phyloP scores from a whole-genome alignment of 306 rosid species.

The Trifolium subterraneum region DNA sequence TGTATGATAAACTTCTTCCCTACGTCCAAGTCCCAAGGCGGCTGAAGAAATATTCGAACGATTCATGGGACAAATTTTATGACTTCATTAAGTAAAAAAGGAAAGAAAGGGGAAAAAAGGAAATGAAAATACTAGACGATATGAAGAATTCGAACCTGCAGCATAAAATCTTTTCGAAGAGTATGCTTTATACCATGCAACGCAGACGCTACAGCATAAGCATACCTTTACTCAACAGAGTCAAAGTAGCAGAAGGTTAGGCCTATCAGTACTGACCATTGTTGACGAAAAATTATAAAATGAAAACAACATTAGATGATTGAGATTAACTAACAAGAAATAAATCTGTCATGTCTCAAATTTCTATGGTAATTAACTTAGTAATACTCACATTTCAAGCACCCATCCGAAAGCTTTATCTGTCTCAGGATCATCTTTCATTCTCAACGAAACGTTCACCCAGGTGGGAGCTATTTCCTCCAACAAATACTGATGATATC shows the following conservation, averaged over 20 bases:
- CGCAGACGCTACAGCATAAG: slow-evolving; percentile 93
- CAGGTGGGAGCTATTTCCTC: slow-evolving; percentile 99
- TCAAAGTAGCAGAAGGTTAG: slow-evolving; percentile 41
- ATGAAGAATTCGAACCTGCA: slow-evolving; percentile 64
- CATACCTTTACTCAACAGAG: slow-evolving; percentile 70
- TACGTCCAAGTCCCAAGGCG: slow-evolving; percentile 79
- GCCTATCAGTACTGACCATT: slow-evolving; percentile 32
- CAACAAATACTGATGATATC: slow-evolving; percentile 64
- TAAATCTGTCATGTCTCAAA: neutral
- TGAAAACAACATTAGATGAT: slow-evolving; percentile 37
- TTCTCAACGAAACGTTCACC: slow-evolving; percentile 87
- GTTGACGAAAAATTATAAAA: slow-evolving; percentile 41
- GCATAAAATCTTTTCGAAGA: slow-evolving; percentile 84
- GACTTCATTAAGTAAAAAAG: slow-evolving; percentile 25
- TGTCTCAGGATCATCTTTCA: slow-evolving; percentile 84
- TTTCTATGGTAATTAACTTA: too few relatives aligned
- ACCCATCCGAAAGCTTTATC: slow-evolving; percentile 98
- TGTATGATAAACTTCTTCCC: slow-evolving; percentile 73
- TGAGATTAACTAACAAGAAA: slow-evolving; percentile 23
- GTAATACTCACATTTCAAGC: slow-evolving; percentile 86
- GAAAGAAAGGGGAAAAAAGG: neutral
- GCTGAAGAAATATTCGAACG: slow-evolving; percentile 64
- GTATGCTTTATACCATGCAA: slow-evolving; percentile 81
- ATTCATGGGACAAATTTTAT: slow-evolving; percentile 35
- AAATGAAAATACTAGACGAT: slow-evolving; percentile 22